A percentile compares a stretch with the other conserved stretches of the same genome.
These are phyloP conservation scores for Acanthamoeba culbertsoni DNA, from an alignment of 208 protist genomes.

Conservation along the genomic window DNA sequence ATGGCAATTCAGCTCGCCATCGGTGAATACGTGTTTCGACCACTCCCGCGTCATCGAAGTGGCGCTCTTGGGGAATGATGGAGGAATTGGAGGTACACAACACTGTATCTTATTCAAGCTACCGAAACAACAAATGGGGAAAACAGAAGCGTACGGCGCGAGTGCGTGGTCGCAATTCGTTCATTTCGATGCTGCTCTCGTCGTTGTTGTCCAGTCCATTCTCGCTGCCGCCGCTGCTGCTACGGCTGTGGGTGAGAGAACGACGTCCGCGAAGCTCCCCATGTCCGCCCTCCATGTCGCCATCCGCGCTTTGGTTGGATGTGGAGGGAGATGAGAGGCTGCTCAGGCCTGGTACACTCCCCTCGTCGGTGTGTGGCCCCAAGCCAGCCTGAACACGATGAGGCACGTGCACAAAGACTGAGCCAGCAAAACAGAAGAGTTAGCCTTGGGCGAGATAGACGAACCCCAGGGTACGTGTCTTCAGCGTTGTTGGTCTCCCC, in stretches of 20 bases:
- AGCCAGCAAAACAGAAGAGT: background rate
- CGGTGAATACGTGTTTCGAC: background rate
- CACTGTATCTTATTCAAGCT: background rate
- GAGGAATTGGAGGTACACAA: background rate
- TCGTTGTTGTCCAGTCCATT: background rate
- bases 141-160: background rate
- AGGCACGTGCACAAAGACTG: too few relatives aligned
- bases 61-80: background rate
- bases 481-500: background rate
- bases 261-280: too few relatives aligned
- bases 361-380: too few relatives aligned
- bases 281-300: too few relatives aligned
- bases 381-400: too few relatives aligned
- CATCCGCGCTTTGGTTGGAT: too few relatives aligned
- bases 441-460: background rate
- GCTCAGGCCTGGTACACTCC: too few relatives aligned
- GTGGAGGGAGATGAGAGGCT: too few relatives aligned
- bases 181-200: background rate
- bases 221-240: background rate
- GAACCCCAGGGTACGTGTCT: background rate
- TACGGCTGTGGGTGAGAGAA: background rate
- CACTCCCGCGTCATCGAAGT: slow-evolving; percentile 1
- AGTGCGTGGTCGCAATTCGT: background rate
- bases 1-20: background rate
- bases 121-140: background rate